Percentiles rank a stretch among this genome's conserved stretches.
Conservation (phyloP, 306 rosid species). For the Macrotyloma uniflorum region DNA sequence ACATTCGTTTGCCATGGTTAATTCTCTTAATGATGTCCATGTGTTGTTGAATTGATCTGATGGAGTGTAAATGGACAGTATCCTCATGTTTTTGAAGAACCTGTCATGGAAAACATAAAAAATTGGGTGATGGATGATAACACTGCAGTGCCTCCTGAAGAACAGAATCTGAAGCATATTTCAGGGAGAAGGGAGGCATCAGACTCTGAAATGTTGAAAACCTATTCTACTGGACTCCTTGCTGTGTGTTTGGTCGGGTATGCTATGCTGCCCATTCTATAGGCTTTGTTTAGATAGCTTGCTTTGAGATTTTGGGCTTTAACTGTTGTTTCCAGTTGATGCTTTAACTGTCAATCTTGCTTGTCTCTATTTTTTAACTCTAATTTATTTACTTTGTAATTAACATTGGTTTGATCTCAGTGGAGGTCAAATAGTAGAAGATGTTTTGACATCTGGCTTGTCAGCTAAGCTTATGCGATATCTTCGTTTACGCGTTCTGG, state of each 20-base stretch:
- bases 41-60: conserved; percentile 28
- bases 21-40: neutral
- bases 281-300: neutral
- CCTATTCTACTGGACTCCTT: conserved; percentile 93
- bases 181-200: conserved; percentile 63
- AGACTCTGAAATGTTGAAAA: conserved; percentile 84
- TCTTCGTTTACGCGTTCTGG: conserved; percentile 85
- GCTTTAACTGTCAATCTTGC: neutral
- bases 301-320: neutral
- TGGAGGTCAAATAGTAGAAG: conserved; percentile 84
- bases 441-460: conserved; percentile 87
- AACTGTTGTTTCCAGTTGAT: conserved; percentile 3
- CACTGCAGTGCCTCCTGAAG: conserved; percentile 50
- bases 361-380: conserved; percentile 26
- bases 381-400: neutral
- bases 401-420: conserved; percentile 49
- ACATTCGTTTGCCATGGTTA: neutral
- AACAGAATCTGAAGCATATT: conserved; percentile 61
- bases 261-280: conserved; percentile 43
- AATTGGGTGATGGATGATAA: conserved; percentile 82
- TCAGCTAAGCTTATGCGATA: conserved; percentile 96
- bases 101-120: conserved; percentile 73
- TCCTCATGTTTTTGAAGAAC: conserved; percentile 92
- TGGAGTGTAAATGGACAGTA: conserved; percentile 61
- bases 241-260: conserved; percentile 86